phyloP scores from a whole-genome alignment of 768 basidiomycete species.

The Serendipita sp. region DNA sequence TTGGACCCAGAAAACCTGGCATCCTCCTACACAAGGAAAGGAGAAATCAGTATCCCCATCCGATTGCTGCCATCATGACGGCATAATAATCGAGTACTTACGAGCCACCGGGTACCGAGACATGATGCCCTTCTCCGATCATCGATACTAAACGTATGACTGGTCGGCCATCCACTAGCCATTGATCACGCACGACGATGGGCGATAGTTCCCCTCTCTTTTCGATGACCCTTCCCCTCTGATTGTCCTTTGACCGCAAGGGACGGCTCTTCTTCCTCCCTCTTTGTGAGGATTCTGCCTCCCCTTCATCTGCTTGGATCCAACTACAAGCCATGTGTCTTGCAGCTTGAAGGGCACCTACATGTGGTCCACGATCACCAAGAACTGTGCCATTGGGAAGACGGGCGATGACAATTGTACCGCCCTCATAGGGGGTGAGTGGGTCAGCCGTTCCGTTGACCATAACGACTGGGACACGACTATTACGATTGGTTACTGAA shows the following conservation, averaged over 20 bases:
- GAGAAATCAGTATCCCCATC: neutral
- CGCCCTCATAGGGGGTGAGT: neutral
- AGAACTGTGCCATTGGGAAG: neutral
- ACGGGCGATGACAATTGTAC: neutral
- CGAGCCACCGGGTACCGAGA: slow-evolving; percentile 3
- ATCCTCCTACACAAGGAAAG: neutral
- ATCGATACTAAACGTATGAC: neutral
- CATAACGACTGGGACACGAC: neutral
- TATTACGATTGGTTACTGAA: neutral
- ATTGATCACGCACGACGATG: neutral
- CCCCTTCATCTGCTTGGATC: neutral
- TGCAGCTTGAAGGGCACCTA: neutral
- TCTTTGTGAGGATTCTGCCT: too few species aligned
- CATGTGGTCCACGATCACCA: neutral
- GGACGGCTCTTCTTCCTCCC: too few species aligned
- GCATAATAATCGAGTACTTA: neutral
- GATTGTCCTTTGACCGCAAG: too few species aligned
- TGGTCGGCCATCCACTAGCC: neutral
- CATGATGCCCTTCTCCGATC: slow-evolving; percentile 2
- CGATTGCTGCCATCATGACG: too few species aligned
- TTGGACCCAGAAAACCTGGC: neutral
- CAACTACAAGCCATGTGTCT: neutral
- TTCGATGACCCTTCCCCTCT: neutral
- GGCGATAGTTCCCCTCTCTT: neutral
- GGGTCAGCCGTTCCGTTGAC: neutral